phyloP scores from a whole-genome alignment of 1,139 yeast genomes.

The Lodderomyces elongisporus region DNA sequence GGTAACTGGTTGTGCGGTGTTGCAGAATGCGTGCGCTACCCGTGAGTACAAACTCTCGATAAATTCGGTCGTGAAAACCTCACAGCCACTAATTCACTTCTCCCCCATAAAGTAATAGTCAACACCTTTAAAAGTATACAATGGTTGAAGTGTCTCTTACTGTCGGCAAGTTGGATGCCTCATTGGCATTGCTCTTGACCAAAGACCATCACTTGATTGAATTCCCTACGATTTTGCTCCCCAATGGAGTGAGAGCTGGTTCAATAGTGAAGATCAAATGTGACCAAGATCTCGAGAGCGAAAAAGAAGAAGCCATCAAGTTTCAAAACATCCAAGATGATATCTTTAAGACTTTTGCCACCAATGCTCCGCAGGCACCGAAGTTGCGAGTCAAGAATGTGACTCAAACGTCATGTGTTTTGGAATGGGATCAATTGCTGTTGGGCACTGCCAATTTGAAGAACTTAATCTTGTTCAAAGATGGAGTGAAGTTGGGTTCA shows the following conservation, averaged over 20 bases:
- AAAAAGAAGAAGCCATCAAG: conserved; percentile 50
- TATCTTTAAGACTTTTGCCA: conserved; percentile 69
- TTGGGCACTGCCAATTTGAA: conserved; percentile 80
- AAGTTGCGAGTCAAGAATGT: conserved; percentile 66
- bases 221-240: conserved; percentile 88
- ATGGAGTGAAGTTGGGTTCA: conserved; percentile 72
- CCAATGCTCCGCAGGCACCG: conserved; percentile 68
- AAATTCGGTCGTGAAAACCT: too few relatives aligned
- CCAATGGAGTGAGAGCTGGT: conserved; percentile 89
- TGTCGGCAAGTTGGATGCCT: conserved; percentile 94
- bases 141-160: conserved; percentile 90
- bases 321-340: conserved; percentile 70
- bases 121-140: too few relatives aligned
- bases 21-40: too few relatives aligned
- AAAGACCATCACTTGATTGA: conserved; percentile 93
- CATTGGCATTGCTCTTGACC: conserved; percentile 84
- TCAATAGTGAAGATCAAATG: conserved; percentile 86
- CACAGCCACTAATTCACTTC: too few relatives aligned
- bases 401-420: conserved; percentile 91
- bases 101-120: too few relatives aligned
- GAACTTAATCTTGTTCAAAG: conserved; percentile 73
- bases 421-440: conserved; percentile 87
- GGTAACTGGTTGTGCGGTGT: background rate
- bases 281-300: conserved; percentile 72
- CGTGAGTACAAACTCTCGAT: too few relatives aligned